These are phyloP conservation scores for Pulchroboletus neoregius DNA, from an alignment of 1,284 basidiomycete species.

Conservation along the genomic window DNA sequence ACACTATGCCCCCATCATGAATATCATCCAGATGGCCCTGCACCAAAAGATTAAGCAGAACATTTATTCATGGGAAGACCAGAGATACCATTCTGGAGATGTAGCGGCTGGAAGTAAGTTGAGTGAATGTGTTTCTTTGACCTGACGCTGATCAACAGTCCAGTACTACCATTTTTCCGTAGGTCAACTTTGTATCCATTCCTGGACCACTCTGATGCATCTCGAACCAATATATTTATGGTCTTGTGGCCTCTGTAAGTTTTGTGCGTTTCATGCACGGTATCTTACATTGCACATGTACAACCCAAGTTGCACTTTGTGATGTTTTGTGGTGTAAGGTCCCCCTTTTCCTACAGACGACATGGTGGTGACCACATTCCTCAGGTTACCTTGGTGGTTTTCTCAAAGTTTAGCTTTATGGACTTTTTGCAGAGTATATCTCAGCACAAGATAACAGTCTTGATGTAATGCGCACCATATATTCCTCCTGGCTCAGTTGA, in stretches of 20 bases:
- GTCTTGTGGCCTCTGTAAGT: constrained; percentile 57
- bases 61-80: constrained; percentile 37
- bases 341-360: not conserved
- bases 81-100: constrained; percentile 52
- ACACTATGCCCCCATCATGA: constrained; percentile 56
- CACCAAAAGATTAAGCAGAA: constrained; percentile 43
- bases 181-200: constrained; percentile 14
- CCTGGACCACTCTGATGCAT: constrained; percentile 14
- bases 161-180: constrained; percentile 39
- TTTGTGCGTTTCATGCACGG: not conserved
- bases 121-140: constrained; percentile 5
- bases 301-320: constrained; percentile 48
- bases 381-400: constrained; percentile 62
- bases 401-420: constrained; percentile 68
- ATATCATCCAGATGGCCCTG: constrained; percentile 52
- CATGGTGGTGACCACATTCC: not conserved
- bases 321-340: constrained; percentile 50
- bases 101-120: constrained; percentile 46
- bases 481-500: not conserved
- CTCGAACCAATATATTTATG: constrained; percentile 61
- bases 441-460: constrained; percentile 60
- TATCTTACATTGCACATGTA: constrained; percentile 11
- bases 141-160: constrained; percentile 9
- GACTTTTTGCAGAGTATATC: constrained; percentile 67
- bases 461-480: constrained; percentile 43